A percentile compares a stretch with the other conserved stretches of the same genome.
Conservation (phyloP, 2,329 filamentous ascomycete genomes). For the Zelopaecilomyces penicillatus region DNA sequence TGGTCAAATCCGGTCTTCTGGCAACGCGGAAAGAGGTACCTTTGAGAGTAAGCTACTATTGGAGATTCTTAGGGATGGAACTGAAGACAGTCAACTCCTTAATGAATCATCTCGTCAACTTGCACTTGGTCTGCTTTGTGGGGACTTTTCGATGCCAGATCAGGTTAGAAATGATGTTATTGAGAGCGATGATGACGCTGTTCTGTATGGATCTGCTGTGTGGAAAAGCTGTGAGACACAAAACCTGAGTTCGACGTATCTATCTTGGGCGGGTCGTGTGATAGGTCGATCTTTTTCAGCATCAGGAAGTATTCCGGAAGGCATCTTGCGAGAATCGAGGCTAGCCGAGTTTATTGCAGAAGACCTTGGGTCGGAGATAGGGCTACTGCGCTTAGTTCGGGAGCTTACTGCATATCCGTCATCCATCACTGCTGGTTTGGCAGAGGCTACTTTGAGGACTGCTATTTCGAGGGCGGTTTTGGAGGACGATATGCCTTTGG, state of each 20-base stretch:
- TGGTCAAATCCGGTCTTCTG: constrained; percentile 55
- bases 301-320: constrained; percentile 57
- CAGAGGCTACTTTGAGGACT: constrained; percentile 50
- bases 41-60: constrained; percentile 73
- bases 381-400: constrained; percentile 53
- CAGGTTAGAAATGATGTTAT: constrained; percentile 53
- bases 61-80: constrained; percentile 70
- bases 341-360: constrained; percentile 38
- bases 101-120: constrained; percentile 60
- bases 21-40: constrained; percentile 60
- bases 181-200: constrained; percentile 55
- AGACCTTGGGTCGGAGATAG: constrained; percentile 52
- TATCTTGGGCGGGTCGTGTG: constrained; percentile 77
- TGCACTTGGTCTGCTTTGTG: constrained; percentile 65
- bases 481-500: constrained; percentile 38
- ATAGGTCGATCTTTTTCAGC: constrained; percentile 77
- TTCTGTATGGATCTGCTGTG: constrained; percentile 54
- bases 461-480: constrained; percentile 46
- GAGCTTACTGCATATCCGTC: constrained; percentile 52
- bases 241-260: constrained; percentile 57
- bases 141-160: constrained; percentile 55
- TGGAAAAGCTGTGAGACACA: constrained; percentile 68
- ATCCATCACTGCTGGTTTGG: constrained; percentile 45
- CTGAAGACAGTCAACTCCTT: constrained; percentile 53
- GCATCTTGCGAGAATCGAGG: constrained; percentile 52